Evolutionary conservation across 2,329 filamentous ascomycete species (phyloP).

Genomic region (Magnaporthiopsis poae): DNA sequence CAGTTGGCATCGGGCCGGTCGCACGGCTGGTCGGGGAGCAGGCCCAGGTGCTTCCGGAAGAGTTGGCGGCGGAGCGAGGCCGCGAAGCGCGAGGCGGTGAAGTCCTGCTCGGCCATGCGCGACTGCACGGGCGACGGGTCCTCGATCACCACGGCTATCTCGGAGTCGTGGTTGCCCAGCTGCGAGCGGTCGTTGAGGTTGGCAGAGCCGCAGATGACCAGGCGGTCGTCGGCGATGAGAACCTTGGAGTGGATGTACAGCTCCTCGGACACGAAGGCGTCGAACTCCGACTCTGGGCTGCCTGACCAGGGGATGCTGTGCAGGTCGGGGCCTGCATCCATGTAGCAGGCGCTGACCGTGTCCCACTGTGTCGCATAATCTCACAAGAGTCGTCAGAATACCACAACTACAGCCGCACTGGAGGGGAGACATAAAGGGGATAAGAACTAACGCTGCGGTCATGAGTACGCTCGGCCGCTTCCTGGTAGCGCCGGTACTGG

Average conservation of each 20-base stretch:
- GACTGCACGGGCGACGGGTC: slow-evolving; percentile 62
- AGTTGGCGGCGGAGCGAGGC: slow-evolving; percentile 70
- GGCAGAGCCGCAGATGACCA: slow-evolving; percentile 67
- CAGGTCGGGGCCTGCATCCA: slow-evolving; percentile 66
- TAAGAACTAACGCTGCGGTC: slow-evolving; percentile 17
- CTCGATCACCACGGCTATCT: slow-evolving; percentile 79
- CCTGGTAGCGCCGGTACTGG: slow-evolving; percentile 62
- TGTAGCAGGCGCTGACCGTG: slow-evolving; percentile 70
- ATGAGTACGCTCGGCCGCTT: slow-evolving; percentile 48
- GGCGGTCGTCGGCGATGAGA: slow-evolving; percentile 70
- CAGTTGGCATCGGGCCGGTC: slow-evolving; percentile 64
- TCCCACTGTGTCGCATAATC: slow-evolving; percentile 45
- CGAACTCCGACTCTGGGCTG: slow-evolving; percentile 43
- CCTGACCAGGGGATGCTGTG: slow-evolving; percentile 47
- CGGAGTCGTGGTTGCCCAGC: slow-evolving; percentile 75
- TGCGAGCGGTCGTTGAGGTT: slow-evolving; percentile 59
- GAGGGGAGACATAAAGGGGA: neutral
- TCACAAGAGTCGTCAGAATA: neutral
- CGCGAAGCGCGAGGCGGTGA: slow-evolving; percentile 62
- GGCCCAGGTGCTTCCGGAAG: slow-evolving; percentile 81
- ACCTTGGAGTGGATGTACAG: slow-evolving; percentile 58
- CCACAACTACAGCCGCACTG: neutral
- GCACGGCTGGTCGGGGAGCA: slow-evolving; percentile 63
- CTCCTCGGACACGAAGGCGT: slow-evolving; percentile 53
- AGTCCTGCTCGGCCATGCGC: slow-evolving; percentile 63